Evolutionary conservation across 306 rosid genomes (phyloP).

Genomic region (Rosa multiflora): DNA sequence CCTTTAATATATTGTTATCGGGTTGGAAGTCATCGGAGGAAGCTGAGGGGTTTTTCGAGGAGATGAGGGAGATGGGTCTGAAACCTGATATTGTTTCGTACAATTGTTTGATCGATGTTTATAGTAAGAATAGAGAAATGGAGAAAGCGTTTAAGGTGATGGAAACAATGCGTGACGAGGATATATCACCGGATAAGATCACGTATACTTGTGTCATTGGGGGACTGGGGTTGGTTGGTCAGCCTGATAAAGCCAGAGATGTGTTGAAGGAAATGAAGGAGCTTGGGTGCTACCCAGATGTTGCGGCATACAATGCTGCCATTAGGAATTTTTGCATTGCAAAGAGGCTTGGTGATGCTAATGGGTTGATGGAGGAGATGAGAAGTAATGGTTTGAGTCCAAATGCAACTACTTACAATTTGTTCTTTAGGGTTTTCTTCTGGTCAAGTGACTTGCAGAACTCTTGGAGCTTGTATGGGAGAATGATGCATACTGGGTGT

Average conservation of each 20-base stretch:
- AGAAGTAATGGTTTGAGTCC: slow-evolving; percentile 61
- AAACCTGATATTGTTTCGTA: slow-evolving; percentile 75
- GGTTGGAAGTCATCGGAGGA: slow-evolving; percentile 90
- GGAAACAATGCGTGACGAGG: slow-evolving; percentile 58
- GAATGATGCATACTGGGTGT: slow-evolving; percentile 68
- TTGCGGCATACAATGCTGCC: slow-evolving; percentile 76
- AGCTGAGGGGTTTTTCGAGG: slow-evolving; percentile 77
- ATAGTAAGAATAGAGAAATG: slow-evolving; percentile 67
- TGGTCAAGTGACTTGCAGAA: slow-evolving; percentile 75
- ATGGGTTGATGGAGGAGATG: slow-evolving; percentile 73
- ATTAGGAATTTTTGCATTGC: slow-evolving; percentile 86
- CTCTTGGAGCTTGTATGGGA: slow-evolving; percentile 67
- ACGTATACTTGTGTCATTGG: slow-evolving; percentile 75
- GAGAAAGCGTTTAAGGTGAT: slow-evolving; percentile 71
- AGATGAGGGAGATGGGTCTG: slow-evolving; percentile 78
- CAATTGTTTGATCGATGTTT: slow-evolving; percentile 79
- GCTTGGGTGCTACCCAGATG: slow-evolving; percentile 79
- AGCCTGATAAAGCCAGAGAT: slow-evolving; percentile 74
- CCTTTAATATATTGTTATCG: slow-evolving; percentile 75
- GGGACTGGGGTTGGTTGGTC: slow-evolving; percentile 84
- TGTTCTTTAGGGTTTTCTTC: slow-evolving; percentile 70
- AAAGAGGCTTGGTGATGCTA: slow-evolving; percentile 80
- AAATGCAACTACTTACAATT: slow-evolving; percentile 77
- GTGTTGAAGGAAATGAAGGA: slow-evolving; percentile 90
- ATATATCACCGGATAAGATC: slow-evolving; percentile 65